Conservation (phyloP, 2,329 filamentous ascomycete species). For the Sclerotinia nivalis region DNA sequence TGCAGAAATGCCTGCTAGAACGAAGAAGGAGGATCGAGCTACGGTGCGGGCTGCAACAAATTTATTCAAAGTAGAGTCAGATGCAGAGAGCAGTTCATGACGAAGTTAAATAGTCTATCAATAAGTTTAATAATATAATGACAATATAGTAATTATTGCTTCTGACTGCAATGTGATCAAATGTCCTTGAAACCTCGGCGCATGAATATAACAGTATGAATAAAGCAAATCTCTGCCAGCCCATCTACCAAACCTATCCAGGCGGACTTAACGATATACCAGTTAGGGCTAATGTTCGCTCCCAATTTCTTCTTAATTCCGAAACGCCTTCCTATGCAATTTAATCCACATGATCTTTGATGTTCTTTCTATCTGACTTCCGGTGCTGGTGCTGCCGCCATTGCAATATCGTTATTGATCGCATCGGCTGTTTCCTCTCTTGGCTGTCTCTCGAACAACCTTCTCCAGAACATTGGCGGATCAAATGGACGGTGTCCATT, state of each 20-base stretch:
- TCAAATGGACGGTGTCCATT: slow-evolving; percentile 82
- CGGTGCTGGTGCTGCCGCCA: slow-evolving; percentile 49
- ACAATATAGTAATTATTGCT: neutral
- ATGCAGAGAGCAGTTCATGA: slow-evolving; percentile 1
- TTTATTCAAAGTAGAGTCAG: neutral
- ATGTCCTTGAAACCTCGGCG: neutral
- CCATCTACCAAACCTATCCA: slow-evolving; percentile 6
- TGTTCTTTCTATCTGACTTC: slow-evolving; percentile 41
- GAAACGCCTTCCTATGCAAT: slow-evolving; percentile 26
- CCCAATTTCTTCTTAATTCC: slow-evolving; percentile 5
- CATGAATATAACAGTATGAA: neutral
- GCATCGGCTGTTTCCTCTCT: slow-evolving; percentile 54
- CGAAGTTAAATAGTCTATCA: neutral
- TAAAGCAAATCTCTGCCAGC: neutral
- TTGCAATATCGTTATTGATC: slow-evolving; percentile 63
- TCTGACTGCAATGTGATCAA: neutral
- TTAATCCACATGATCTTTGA: neutral
- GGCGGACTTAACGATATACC: neutral
- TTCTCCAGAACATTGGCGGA: slow-evolving; percentile 85
- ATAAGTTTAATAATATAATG: slow-evolving; percentile 6
- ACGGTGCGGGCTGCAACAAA: neutral
- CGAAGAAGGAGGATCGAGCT: slow-evolving; percentile 9
- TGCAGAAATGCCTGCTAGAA: neutral
- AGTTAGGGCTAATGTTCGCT: neutral
- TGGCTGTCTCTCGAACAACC: slow-evolving; percentile 70